phyloP scores from a whole-genome alignment of 1,139 yeast species.

The Taphrina pruni region DNA sequence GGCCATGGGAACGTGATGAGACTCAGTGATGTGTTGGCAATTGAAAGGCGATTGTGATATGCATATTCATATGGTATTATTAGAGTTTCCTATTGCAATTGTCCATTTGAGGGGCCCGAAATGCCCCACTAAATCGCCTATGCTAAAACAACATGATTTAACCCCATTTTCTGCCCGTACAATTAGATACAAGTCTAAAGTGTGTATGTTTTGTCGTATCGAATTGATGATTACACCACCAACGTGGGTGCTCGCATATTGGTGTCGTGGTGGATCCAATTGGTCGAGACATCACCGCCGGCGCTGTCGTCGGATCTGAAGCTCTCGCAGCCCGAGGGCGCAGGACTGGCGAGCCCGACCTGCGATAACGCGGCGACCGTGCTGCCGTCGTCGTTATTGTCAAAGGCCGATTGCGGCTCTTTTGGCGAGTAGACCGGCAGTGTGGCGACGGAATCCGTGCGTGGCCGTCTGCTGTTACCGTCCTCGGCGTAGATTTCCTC shows the following conservation, averaged over 20 bases:
- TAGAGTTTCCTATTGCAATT: too few relatives aligned
- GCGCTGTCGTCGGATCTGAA: neutral
- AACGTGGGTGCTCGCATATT: slow-evolving; percentile 11
- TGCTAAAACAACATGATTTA: neutral
- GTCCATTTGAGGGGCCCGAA: too few relatives aligned
- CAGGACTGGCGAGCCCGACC: slow-evolving; percentile 4
- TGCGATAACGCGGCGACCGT: slow-evolving; percentile 5
- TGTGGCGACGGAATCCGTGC: slow-evolving; percentile 36
- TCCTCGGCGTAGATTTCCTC: slow-evolving; percentile 31
- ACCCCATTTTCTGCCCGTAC: neutral
- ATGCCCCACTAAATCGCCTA: neutral
- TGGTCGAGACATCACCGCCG: neutral
- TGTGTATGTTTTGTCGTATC: too few relatives aligned
- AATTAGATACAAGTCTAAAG: slow-evolving; percentile 5
- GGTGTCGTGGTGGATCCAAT: slow-evolving; percentile 4
- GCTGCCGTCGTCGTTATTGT: neutral
- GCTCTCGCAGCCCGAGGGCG: slow-evolving; percentile 11
- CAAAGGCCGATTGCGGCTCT: slow-evolving; percentile 3
- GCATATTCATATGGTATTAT: too few relatives aligned
- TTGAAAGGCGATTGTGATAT: too few relatives aligned
- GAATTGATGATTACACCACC: too few relatives aligned
- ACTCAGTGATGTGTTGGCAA: too few relatives aligned
- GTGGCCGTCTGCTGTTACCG: neutral
- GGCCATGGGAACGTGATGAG: too few relatives aligned
- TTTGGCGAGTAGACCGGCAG: slow-evolving; percentile 36